Conservation (phyloP, 495 filamentous ascomycete species). For the Talaromyces adpressus region DNA sequence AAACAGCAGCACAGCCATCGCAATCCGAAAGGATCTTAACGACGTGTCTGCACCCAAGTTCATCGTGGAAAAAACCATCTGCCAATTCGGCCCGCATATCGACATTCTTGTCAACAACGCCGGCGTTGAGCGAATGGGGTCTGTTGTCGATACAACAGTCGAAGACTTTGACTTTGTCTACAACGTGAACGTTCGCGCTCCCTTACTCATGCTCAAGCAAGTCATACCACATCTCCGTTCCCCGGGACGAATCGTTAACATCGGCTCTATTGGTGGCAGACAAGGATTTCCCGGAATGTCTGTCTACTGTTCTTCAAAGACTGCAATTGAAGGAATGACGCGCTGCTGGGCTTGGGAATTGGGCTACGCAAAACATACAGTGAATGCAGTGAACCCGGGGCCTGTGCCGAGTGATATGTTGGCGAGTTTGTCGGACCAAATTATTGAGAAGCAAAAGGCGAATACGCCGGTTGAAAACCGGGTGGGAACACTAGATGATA, state of each 20-base stretch:
- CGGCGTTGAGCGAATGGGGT: constrained; percentile 4
- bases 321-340: constrained; percentile 37
- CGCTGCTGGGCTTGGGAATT: constrained; percentile 33
- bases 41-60: constrained; percentile 13
- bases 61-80: constrained; percentile 19
- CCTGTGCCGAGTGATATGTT: constrained; percentile 31
- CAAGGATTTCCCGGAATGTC: constrained; percentile 24
- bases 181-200: constrained; percentile 24
- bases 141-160: constrained; percentile 20
- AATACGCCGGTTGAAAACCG: constrained; percentile 33
- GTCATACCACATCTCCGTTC: constrained; percentile 31
- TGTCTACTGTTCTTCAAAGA: constrained; percentile 35
- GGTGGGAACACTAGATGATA: constrained; percentile 48
- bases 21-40: constrained; percentile 15
- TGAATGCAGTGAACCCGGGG: constrained; percentile 26
- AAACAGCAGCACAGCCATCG: background rate
- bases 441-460: constrained; percentile 24
- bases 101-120: constrained; percentile 23
- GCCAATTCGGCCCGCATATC: constrained; percentile 14
- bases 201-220: constrained; percentile 30
- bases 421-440: constrained; percentile 21
- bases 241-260: constrained; percentile 33
- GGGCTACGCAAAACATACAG: constrained; percentile 30
- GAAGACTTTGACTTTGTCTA: constrained; percentile 18
- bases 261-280: constrained; percentile 40